These are phyloP conservation scores for Globisporangium nodosum DNA, from an alignment of 352 stramenopile genomes.

Conservation along the genomic window DNA sequence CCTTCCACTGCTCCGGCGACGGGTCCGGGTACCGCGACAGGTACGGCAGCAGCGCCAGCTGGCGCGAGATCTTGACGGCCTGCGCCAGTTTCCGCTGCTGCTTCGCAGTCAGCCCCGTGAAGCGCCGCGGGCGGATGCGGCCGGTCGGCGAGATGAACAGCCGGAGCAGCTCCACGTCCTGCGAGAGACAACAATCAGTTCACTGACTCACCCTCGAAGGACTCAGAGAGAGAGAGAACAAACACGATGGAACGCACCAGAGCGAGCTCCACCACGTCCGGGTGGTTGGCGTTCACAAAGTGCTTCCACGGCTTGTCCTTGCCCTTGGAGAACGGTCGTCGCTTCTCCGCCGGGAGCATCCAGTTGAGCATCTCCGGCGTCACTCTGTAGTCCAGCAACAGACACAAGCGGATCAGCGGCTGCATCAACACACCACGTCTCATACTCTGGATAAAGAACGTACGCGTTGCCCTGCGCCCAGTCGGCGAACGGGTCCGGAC, in stretches of 20 bases:
- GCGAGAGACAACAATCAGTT: background rate
- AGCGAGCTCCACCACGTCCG: conserved; percentile 69
- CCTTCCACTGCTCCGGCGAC: conserved; percentile 74
- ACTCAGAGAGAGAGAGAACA: background rate
- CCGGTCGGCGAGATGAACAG: conserved; percentile 82
- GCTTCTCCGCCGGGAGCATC: conserved; percentile 66
- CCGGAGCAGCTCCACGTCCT: conserved; percentile 73
- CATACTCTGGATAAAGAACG: conserved; percentile 3
- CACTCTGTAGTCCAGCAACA: conserved; percentile 14
- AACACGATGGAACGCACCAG: conserved; percentile 23
- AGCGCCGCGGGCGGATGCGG: conserved; percentile 74
- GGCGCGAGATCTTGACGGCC: conserved; percentile 74
- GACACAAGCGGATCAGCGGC: background rate
- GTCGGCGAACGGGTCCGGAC: conserved; percentile 36
- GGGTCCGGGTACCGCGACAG: conserved; percentile 77
- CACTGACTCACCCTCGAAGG: background rate
- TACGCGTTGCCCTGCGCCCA: conserved; percentile 59
- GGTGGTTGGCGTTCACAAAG: conserved; percentile 68
- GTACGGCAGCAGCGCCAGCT: conserved; percentile 69
- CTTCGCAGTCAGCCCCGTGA: conserved; percentile 77
- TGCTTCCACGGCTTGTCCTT: conserved; percentile 76
- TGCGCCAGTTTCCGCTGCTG: conserved; percentile 77
- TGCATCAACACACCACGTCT: background rate
- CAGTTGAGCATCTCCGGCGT: conserved; percentile 80
- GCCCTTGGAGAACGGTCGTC: conserved; percentile 46